Evolutionary conservation across 805 yeast species (phyloP), one percentile per base, ranked within the genome.

Genomic region (Schwanniomyces yamadae): DNA sequence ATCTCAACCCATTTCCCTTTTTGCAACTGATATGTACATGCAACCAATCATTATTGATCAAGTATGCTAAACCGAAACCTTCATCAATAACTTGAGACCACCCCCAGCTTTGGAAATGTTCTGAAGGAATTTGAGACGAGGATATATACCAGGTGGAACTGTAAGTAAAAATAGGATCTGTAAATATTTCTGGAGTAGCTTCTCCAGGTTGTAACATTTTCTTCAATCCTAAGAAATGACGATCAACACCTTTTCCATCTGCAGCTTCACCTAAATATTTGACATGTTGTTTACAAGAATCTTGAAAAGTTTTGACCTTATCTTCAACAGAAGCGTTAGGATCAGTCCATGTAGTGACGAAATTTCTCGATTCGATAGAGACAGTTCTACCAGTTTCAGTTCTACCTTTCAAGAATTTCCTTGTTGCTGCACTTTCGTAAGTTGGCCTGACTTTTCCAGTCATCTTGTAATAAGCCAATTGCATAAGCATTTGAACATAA

Each of bases 41-140:
- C 46, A 89, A 54, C 79, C 85, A 82, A 49, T 90, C 84, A 41
- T 78, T 77, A 71, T 86, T 89, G 54, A 91, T 73, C 87, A 89
- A 87, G 69, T 91, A 91, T 6, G 96, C 97, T 44, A 87, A 73
- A 6, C 98, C 99, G 52, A 85, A 81, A 6, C 99, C 99, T 42
- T 83, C 86, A 55, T 90, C 95, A 50, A 84, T 80, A 33, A 93
- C 98, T 60, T 95, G 95, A 13, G 96, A 78, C 87, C 89, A 91
- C 22, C 99, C 99, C 73, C 90, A 91, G 29, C 95, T 90, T 58
- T 88, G 88, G 64, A 88, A 86, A 61, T 71, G 71, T 45, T 67
- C 72, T 4, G 95, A 84, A 6, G 93, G 84, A 46, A 91, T 72
- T 63, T 91, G 98, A 1, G 96, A 88, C 2, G 96, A 80, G 13